Evolutionary conservation across 495 filamentous ascomycete species (phyloP), one percentile per base, ranked within the genome.

Genomic region (Choiromyces venosus): DNA sequence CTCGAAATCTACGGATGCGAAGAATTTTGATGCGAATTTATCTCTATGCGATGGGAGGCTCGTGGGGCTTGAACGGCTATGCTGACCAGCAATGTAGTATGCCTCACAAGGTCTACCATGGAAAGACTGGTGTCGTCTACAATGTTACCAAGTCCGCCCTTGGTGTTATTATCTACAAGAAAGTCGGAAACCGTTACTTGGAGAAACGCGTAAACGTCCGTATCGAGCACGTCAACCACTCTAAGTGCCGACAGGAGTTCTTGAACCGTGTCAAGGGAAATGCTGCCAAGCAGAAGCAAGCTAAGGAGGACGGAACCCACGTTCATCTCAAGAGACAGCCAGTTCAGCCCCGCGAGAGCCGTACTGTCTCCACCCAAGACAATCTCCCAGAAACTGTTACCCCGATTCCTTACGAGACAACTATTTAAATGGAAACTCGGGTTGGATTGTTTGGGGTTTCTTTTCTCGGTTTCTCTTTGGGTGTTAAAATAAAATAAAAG

Each of bases 131-230:
- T 83, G 92, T 97, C 80, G 87, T 97, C 87, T 97, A 97, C 89
- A 97, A 97, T 87, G 93, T 97, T 79, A 97, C 94, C 83, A 96
- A 97, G 88, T 91, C 88, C 83, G 91, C 91, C 78, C 92, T 98
- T 82, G 95, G 95, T 83, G 92, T 99, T 84, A 96, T 97, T 86
- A 91, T 99, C 84, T 94, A 97, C 91, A 97, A 96, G 89, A 90
- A 92, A 83, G 95, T 99, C 83, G 90, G 91, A 86, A 93, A 97
- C 89, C 92, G 95, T 79, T 98, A 96, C 89, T 86, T 99, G 83
- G 95, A 98, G 91, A 98, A 99, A 92, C 94, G 95, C 84, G 88
- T 99, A 87, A 97, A 95, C 88, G 87, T 99, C 86, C 93, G 95
- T 83, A 87, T 98, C 85, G 95, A 99, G 90, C 95, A 99, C 90